phyloP scores from a whole-genome alignment of 1,284 basidiomycete species.

The Cutaneotrichosporon sp. region DNA sequence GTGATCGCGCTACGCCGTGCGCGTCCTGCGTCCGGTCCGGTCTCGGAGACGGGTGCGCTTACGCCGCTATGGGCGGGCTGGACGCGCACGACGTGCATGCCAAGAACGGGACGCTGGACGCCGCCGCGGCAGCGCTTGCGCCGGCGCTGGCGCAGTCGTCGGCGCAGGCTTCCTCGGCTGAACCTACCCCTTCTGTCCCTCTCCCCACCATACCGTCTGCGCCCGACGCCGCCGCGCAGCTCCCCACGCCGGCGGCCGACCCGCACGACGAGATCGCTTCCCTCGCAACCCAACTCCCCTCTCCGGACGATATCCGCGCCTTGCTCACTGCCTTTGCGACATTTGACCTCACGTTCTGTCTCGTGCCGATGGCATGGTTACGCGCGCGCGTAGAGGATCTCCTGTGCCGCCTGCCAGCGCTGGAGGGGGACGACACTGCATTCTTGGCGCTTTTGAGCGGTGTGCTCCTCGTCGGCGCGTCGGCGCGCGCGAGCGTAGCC shows the following conservation, averaged over 20 bases:
- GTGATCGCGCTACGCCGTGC: slow-evolving; percentile 9
- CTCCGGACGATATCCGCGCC: background rate
- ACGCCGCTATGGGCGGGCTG: background rate
- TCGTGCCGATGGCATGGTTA: background rate
- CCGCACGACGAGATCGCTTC: background rate
- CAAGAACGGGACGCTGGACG: background rate
- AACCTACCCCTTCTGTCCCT: no score
- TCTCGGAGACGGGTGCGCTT: background rate
- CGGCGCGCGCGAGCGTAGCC: background rate
- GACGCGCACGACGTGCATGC: background rate
- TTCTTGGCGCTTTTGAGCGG: background rate
- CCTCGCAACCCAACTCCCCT: background rate
- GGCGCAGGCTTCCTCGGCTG: no score
- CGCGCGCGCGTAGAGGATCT: background rate
- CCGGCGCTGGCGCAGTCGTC: no score
- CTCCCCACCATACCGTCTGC: no score
- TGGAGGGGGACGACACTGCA: background rate
- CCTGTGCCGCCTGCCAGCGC: background rate
- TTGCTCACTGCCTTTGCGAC: background rate
- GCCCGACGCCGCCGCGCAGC: no score
- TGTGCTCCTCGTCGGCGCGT: background rate
- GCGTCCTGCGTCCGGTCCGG: slow-evolving; percentile 2
- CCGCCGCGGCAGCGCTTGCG: background rate
- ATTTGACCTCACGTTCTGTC: slow-evolving; percentile 2
- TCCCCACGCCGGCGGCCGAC: background rate